These are phyloP conservation scores for Leccinum incarnatum DNA, from an alignment of 768 basidiomycete genomes.

Conservation along the genomic window DNA sequence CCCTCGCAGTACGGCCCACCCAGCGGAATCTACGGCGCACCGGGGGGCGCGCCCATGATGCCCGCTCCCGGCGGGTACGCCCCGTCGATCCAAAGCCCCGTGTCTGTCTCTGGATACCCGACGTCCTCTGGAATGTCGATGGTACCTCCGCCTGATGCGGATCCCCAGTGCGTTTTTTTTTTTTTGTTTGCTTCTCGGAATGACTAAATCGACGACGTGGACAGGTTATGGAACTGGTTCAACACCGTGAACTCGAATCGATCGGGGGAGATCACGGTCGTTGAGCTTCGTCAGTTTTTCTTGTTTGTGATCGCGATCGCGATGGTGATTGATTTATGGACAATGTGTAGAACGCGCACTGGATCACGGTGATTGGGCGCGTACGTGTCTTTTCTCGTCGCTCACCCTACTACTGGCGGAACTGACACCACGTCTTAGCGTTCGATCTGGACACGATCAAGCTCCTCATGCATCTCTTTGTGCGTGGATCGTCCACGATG, in stretches of 20 bases:
- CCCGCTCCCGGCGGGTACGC: not conserved
- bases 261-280: constrained; percentile 63
- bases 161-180: constrained; percentile 59
- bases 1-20: not conserved
- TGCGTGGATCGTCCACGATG: constrained; percentile 33
- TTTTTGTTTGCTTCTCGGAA: too few species aligned
- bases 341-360: constrained; percentile 41
- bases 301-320: not conserved
- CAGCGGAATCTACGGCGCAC: not conserved
- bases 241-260: constrained; percentile 62
- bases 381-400: constrained; percentile 42
- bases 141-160: constrained; percentile 51
- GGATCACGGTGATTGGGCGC: constrained; percentile 70
- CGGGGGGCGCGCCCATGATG: not conserved
- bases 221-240: constrained; percentile 76
- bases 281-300: constrained; percentile 57
- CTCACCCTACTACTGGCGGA: not conserved
- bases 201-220: not conserved
- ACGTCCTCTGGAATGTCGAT: not conserved
- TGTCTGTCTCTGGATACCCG: constrained; percentile 13
- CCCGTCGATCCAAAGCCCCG: not conserved
- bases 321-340: not conserved
- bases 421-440: constrained; percentile 37
- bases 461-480: constrained; percentile 78
- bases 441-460: constrained; percentile 88